phyloP scores from a whole-genome alignment of 2,329 filamentous ascomycete genomes.

The Cercospora sp. region DNA sequence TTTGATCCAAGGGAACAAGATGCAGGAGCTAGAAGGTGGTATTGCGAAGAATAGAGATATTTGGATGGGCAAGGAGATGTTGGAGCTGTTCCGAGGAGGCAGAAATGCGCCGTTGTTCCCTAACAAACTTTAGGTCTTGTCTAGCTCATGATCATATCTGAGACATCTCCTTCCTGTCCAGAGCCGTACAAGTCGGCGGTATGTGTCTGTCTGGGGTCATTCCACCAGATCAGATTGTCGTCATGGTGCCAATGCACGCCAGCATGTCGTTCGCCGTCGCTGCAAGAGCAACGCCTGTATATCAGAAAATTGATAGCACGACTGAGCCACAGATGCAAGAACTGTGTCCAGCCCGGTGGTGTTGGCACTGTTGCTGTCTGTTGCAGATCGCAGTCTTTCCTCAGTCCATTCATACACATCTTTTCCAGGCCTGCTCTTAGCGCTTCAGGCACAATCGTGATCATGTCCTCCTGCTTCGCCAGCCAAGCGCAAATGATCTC shows the following conservation, averaged over 20 bases:
- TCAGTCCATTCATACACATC: not conserved
- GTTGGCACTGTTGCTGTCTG: conserved; percentile 8
- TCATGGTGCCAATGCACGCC: conserved; percentile 16
- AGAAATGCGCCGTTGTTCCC: conserved; percentile 40
- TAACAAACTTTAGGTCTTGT: conserved; percentile 32
- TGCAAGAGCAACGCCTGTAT: conserved; percentile 6
- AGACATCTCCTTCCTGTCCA: not conserved
- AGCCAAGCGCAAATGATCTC: conserved; percentile 5
- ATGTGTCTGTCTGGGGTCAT: not conserved
- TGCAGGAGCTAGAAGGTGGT: conserved; percentile 49
- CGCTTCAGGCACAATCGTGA: not conserved
- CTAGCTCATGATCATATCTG: conserved; percentile 3
- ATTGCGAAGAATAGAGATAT: conserved; percentile 48
- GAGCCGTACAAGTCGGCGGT: not conserved
- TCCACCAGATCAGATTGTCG: conserved; percentile 10
- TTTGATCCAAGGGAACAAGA: conserved; percentile 45
- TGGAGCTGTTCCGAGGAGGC: conserved; percentile 51
- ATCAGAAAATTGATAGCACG: conserved; percentile 15
- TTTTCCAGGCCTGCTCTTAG: not conserved
- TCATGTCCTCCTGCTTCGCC: not conserved
- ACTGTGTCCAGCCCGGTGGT: conserved; percentile 14
- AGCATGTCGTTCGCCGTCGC: not conserved
- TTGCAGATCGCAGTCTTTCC: not conserved
- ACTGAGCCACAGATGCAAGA: conserved; percentile 16
- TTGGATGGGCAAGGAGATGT: conserved; percentile 56